phyloP scores from a whole-genome alignment of 176 grass and related monocot genomes.

The Juncus effusus region DNA sequence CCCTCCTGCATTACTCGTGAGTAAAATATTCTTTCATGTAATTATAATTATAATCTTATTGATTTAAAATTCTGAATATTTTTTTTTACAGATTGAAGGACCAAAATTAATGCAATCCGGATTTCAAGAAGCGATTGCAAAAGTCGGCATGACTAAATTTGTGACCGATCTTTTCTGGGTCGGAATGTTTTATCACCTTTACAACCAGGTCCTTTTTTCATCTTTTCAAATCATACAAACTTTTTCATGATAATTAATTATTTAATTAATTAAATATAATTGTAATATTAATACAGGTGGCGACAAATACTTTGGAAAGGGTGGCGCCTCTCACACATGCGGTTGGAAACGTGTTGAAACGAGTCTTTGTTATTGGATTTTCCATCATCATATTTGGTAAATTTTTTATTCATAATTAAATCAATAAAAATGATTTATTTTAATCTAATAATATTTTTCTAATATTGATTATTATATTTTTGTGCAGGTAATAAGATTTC shows the following conservation, averaged over 20 bases:
- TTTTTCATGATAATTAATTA: not conserved
- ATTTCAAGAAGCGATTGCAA: slow-evolving; percentile 75
- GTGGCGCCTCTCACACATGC: slow-evolving; percentile 96
- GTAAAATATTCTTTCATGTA: no score
- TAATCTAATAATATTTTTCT: slow-evolving; percentile 2
- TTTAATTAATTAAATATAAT: slow-evolving; percentile 15
- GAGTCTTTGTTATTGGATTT: slow-evolving; percentile 97
- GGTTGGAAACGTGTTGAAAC: slow-evolving; percentile 98
- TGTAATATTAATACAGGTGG: slow-evolving; percentile 48
- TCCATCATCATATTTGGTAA: slow-evolving; percentile 81
- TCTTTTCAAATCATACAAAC: not conserved
- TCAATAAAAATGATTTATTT: slow-evolving; percentile 24
- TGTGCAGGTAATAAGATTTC: slow-evolving; percentile 85
- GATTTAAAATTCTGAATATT: not conserved
- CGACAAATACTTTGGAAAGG: slow-evolving; percentile 93
- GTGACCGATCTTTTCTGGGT: slow-evolving; percentile 81
- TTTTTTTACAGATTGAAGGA: slow-evolving; percentile 64
- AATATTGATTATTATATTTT: slow-evolving; percentile 28
- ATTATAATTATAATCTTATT: no score
- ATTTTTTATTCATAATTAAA: slow-evolving; percentile 12
- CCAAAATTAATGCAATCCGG: slow-evolving; percentile 74
- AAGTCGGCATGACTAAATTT: slow-evolving; percentile 80
- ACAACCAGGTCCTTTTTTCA: slow-evolving; percentile 73
- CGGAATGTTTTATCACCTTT: slow-evolving; percentile 98
- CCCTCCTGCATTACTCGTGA: slow-evolving; percentile 76